Conservation (phyloP, 1,284 basidiomycete species). For the Sanghuangporus baumii region DNA sequence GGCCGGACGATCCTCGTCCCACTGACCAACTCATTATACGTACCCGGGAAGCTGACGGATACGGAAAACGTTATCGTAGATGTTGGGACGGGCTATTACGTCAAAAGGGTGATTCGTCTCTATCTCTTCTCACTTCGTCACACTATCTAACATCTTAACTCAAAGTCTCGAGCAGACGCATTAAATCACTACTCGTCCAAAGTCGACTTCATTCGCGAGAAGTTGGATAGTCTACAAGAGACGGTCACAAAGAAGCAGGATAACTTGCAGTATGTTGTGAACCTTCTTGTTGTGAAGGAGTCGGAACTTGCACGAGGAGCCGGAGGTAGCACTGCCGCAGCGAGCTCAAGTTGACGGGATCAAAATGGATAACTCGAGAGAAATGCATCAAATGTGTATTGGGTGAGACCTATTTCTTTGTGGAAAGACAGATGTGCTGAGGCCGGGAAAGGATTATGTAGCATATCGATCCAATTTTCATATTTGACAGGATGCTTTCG, state of each 20-base stretch:
- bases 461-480: not conserved
- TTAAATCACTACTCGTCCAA: conserved; percentile 72
- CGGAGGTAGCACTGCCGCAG: not conserved
- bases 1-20: conserved; percentile 89
- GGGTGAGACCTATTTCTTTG: not conserved
- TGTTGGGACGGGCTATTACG: conserved; percentile 94
- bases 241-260: conserved; percentile 88
- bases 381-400: not conserved
- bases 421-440: not conserved
- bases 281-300: conserved; percentile 75
- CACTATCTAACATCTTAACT: not conserved
- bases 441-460: not conserved
- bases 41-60: conserved; percentile 86
- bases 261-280: conserved; percentile 70
- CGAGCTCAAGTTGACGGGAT: not conserved
- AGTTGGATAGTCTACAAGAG: conserved; percentile 78
- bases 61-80: conserved; percentile 89
- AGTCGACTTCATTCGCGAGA: conserved; percentile 71
- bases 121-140: not conserved
- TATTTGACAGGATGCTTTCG: too few species aligned
- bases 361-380: not conserved
- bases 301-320: conserved; percentile 32
- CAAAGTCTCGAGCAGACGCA: conserved; percentile 75
- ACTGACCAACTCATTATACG: conserved; percentile 90
- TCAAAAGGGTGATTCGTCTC: conserved; percentile 71